Evolutionary conservation across 768 basidiomycete species (phyloP), one percentile per base, ranked within the genome.

Genomic region (Cystofilobasidium macerans): DNA sequence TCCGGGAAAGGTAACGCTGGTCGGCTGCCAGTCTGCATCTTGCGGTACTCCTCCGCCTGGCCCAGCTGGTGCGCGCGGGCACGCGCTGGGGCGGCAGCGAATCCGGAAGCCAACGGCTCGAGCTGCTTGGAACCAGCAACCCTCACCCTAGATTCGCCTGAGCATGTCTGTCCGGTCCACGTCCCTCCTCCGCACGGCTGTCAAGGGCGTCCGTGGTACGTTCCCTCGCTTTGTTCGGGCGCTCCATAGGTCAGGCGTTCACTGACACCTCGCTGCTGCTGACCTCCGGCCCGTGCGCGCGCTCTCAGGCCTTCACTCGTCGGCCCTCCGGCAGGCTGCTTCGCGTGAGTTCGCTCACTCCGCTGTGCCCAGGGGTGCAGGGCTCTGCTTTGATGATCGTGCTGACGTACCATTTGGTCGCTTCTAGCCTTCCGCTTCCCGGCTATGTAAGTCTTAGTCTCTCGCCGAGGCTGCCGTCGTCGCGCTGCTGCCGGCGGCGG

Each of bases 51-150:
- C n/a, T n/a, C n/a, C n/a, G n/a, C n/a, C n/a, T n/a, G n/a, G n/a
- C n/a, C n/a, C n/a, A n/a, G n/a, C n/a, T n/a, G 28, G 72, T 74
- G 22, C 68, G 67, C 8, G 71, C 72, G 12, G 76, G 69, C 58
- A 75, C 75, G 45, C 70, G 68, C 69, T 75, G n/a, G n/a, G n/a
- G n/a, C n/a, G n/a, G n/a, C n/a, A n/a, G n/a, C n/a, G n/a, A n/a
- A n/a, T n/a, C n/a, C n/a, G n/a, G n/a, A n/a, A n/a, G n/a, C n/a
- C n/a, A n/a, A n/a, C n/a, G n/a, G n/a, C 65, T 76, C 75, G 16
- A 77, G 65, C 57, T 76, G 75, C 60, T 74, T 74, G 18, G 75
- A 76, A n/a, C n/a, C n/a, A n/a, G n/a, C n/a, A n/a, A n/a, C n/a
- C n/a, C n/a, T n/a, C n/a, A n/a, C n/a, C n/a, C n/a, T n/a, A n/a